Conservation (phyloP, 139 green algal species). For the Auxenochlorella protothecoides region DNA sequence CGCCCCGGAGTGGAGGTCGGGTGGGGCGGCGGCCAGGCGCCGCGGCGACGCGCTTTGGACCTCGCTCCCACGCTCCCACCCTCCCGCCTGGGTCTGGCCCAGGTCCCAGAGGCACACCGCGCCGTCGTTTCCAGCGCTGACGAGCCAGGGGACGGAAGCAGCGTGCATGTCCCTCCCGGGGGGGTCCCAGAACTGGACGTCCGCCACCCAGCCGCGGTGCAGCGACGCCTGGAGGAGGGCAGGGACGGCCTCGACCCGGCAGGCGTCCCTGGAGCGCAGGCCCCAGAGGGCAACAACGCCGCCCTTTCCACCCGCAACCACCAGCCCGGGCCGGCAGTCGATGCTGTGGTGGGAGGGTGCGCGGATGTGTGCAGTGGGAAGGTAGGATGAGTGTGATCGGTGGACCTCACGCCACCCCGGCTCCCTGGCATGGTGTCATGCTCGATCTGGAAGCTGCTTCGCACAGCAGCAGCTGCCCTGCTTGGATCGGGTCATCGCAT, state of each 20-base stretch:
- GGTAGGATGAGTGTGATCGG: too few relatives aligned
- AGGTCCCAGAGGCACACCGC: conserved; percentile 24
- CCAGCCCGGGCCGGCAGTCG: conserved; percentile 15
- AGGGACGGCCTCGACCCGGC: not conserved
- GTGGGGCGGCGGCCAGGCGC: not conserved
- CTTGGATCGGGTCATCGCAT: too few relatives aligned
- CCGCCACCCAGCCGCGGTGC: conserved; percentile 22
- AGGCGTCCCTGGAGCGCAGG: conserved; percentile 1
- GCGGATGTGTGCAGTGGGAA: too few relatives aligned
- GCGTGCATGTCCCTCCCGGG: not conserved
- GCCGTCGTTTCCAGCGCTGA: conserved; percentile 26
- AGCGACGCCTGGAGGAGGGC: not conserved
- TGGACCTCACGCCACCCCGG: too few relatives aligned
- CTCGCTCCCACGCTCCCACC: not conserved
- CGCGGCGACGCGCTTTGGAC: not conserved
- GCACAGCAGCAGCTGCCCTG: too few relatives aligned
- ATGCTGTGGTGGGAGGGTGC: not conserved
- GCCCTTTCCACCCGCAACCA: conserved; percentile 18
- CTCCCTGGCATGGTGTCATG: too few relatives aligned
- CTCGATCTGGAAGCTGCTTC: too few relatives aligned
- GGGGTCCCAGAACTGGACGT: conserved; percentile 15
- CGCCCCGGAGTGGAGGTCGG: conserved; percentile 9
- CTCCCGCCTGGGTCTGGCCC: not conserved
- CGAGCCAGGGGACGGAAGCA: conserved; percentile 2
- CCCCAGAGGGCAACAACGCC: conserved; percentile 11